Conservation (phyloP, 495 filamentous ascomycete species). For the Hypoxylon perforatum region DNA sequence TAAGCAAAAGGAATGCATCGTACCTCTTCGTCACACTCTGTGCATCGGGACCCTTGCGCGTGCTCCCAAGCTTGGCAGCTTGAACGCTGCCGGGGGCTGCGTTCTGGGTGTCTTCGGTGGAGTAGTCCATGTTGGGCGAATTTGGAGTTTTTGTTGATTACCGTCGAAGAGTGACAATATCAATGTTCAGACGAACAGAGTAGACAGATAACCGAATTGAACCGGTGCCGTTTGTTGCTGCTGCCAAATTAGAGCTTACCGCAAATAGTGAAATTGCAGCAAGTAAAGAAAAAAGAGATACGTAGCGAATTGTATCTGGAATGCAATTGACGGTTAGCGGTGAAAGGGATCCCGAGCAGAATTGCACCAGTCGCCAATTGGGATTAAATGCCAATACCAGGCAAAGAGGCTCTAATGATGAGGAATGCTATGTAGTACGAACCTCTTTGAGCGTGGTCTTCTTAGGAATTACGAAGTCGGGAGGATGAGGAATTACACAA, state of each 20-base stretch:
- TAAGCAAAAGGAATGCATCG: not conserved
- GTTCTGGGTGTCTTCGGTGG: slow-evolving; percentile 78
- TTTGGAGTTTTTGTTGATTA: slow-evolving; percentile 15
- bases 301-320: slow-evolving; percentile 35
- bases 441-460: slow-evolving; percentile 38
- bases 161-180: not conserved
- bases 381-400: slow-evolving; percentile 24
- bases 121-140: slow-evolving; percentile 66
- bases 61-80: slow-evolving; percentile 67
- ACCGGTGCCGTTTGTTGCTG: not conserved
- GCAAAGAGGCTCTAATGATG: slow-evolving; percentile 26
- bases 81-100: slow-evolving; percentile 68
- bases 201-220: slow-evolving; percentile 26
- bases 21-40: slow-evolving; percentile 86
- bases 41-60: slow-evolving; percentile 67
- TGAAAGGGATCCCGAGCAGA: slow-evolving; percentile 26
- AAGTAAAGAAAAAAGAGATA: slow-evolving; percentile 31
- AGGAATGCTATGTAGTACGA: slow-evolving; percentile 41
- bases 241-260: slow-evolving; percentile 26
- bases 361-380: slow-evolving; percentile 18
- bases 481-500: slow-evolving; percentile 8
- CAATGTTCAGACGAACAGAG: slow-evolving; percentile 13
- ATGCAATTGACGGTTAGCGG: slow-evolving; percentile 39
- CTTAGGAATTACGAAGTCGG: slow-evolving; percentile 16
- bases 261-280: slow-evolving; percentile 14